Base-by-base conservation (phyloP, 371 early-diverging fungal species). In the Thermomucor indicae-seudaticae region DNA sequence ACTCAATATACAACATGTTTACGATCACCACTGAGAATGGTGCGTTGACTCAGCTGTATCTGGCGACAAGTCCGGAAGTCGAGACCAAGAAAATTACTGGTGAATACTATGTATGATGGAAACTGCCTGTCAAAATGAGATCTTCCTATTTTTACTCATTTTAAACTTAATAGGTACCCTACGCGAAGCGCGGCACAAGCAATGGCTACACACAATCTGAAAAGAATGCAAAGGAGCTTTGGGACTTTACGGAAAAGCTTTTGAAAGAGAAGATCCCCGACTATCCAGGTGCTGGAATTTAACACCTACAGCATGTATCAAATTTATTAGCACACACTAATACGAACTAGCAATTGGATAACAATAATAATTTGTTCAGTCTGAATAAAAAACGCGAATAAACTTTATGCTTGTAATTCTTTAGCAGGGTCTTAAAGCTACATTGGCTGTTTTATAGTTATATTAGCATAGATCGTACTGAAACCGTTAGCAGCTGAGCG, bases 41-140 rank as follows among this genome's bases (percentile, higher is more conserved):
- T 8, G 79, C 86, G 1, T 57, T 84, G 43, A 81, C 84, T 0
- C 75, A 80, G 30, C 60, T 89, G 10, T 84, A 81, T 43, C 58
- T 82, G 30, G 85, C 88, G 0, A 71, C 86, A 6, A 78, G 83
- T 8, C 82, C 83, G 7, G 84, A 86, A 27, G 73, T 86, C 1
- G 73, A 77, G 57, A 50, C 56, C 29, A 67, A 70, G 57, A 58
- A 69, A 6, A 58, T 71, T 37, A 63, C 64, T 6, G 86, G 84
- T 10, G n/a, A 67, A 51, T 80, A 80, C 54, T 86, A 67, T 46
- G 70, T 73, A 48, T 35, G 59, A 47, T 28, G 34, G 30, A 55
- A 57, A 23, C 61, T 42, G 10, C 10, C 6, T 25, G 23, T 29
- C n/a, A 29, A 20, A 3, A 12, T 30, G 17, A 1, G 12, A 32